phyloP scores from a whole-genome alignment of 495 filamentous ascomycete species.

The Barbatosphaeria neglecta region DNA sequence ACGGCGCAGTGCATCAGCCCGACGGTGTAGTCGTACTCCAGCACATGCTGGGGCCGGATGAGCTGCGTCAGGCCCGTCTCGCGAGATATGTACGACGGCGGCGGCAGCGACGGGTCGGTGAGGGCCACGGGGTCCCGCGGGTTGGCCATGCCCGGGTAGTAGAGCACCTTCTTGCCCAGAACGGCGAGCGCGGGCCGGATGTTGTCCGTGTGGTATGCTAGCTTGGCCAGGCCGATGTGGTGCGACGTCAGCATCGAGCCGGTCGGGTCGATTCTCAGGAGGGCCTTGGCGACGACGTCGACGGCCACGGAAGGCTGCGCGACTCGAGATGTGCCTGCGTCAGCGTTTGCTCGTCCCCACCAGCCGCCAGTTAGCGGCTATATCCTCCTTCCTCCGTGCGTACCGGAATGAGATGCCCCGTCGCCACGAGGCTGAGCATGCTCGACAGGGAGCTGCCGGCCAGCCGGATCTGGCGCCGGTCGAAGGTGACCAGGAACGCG shows the following conservation, averaged over 20 bases:
- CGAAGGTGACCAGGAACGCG: slow-evolving; percentile 30
- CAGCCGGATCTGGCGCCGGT: slow-evolving; percentile 35
- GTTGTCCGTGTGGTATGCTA: slow-evolving; percentile 41
- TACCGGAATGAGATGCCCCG: slow-evolving; percentile 25
- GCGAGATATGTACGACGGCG: slow-evolving; percentile 40
- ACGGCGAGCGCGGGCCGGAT: slow-evolving; percentile 51
- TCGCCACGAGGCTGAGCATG: slow-evolving; percentile 16
- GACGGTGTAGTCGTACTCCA: slow-evolving; percentile 69
- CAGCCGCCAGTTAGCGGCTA: neutral
- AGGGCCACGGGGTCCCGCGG: slow-evolving; percentile 9
- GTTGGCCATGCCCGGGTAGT: slow-evolving; percentile 43
- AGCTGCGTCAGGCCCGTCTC: slow-evolving; percentile 45
- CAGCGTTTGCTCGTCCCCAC: neutral
- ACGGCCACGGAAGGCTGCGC: slow-evolving; percentile 47
- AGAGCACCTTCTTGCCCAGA: slow-evolving; percentile 54
- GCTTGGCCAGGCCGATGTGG: slow-evolving; percentile 49
- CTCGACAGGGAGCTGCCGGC: slow-evolving; percentile 16
- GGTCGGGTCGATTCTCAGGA: slow-evolving; percentile 63
- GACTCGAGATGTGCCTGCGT: too few relatives aligned
- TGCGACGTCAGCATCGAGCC: slow-evolving; percentile 56
- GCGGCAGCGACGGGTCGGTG: slow-evolving; percentile 22
- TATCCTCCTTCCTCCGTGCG: too few relatives aligned
- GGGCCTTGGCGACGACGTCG: slow-evolving; percentile 47
- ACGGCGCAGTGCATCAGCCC: slow-evolving; percentile 68
- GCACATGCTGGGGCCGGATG: slow-evolving; percentile 45